Percentiles rank a stretch among this genome's conserved stretches.
These are phyloP conservation scores for Astrocystis sublimbata DNA, from an alignment of 495 filamentous ascomycete species.

Conservation along the genomic window DNA sequence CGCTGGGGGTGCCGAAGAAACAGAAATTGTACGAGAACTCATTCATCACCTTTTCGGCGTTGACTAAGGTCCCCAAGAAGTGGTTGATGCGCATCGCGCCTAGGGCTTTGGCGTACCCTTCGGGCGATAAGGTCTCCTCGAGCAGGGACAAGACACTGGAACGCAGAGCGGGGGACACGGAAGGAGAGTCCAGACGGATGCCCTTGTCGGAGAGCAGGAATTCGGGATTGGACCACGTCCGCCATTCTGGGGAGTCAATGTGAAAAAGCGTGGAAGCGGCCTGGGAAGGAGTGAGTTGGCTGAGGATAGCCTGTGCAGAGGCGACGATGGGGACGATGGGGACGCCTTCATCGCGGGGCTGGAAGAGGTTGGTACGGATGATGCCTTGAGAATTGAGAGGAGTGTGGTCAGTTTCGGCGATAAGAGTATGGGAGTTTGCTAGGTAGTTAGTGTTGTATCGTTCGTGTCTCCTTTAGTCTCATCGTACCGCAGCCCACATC, in stretches of 20 bases:
- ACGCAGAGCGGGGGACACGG: constrained; percentile 44
- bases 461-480: too few relatives aligned
- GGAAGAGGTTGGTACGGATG: constrained; percentile 58
- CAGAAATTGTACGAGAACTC: constrained; percentile 73
- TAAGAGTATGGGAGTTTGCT: too few relatives aligned
- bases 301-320: constrained; percentile 46
- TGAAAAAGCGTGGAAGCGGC: constrained; percentile 52
- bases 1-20: constrained; percentile 61
- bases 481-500: too few relatives aligned
- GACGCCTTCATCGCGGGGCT: constrained; percentile 60
- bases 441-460: too few relatives aligned
- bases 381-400: constrained; percentile 40
- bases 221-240: constrained; percentile 76
- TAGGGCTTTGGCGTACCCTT: constrained; percentile 70
- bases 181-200: constrained; percentile 67
- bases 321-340: constrained; percentile 57
- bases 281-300: constrained; percentile 49
- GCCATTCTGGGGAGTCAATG: constrained; percentile 70
- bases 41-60: constrained; percentile 64
- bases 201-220: constrained; percentile 64
- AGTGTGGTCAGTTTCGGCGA: neutral
- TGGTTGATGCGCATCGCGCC: constrained; percentile 74
- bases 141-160: constrained; percentile 56
- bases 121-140: constrained; percentile 58
- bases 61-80: constrained; percentile 70